These are phyloP conservation scores for Trichoderma koningii DNA, from an alignment of 2,329 filamentous ascomycete species.

Conservation along the genomic window DNA sequence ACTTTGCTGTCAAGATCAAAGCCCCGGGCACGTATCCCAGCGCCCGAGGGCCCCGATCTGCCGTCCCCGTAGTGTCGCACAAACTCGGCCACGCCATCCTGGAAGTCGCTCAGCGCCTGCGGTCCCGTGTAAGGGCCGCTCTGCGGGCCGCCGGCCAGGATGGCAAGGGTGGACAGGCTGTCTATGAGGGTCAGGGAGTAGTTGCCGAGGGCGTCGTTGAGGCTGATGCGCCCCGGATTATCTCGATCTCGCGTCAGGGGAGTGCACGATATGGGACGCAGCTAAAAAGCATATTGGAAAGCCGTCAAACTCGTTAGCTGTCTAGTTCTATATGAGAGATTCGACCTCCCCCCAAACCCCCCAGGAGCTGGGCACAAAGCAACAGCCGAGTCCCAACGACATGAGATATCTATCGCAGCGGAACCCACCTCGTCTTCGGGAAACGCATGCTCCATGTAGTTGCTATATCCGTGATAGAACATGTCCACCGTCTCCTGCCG, in stretches of 20 bases:
- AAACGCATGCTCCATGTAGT: slow-evolving; percentile 92
- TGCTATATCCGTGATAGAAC: slow-evolving; percentile 96
- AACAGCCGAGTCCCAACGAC: neutral
- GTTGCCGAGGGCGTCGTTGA: slow-evolving; percentile 96
- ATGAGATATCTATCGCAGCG: too few relatives aligned
- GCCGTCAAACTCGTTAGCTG: neutral
- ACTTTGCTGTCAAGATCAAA: slow-evolving; percentile 98
- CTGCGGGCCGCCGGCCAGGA: slow-evolving; percentile 74
- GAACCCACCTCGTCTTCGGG: slow-evolving; percentile 79
- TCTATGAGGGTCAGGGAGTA: slow-evolving; percentile 96
- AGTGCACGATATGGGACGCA: slow-evolving; percentile 81
- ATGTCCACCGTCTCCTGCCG: slow-evolving; percentile 69
- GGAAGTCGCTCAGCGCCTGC: slow-evolving; percentile 70
- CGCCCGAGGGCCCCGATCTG: slow-evolving; percentile 64
- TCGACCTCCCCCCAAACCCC: too few relatives aligned
- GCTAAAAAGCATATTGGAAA: slow-evolving; percentile 44
- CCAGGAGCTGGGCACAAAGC: neutral
- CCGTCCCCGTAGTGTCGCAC: slow-evolving; percentile 88
- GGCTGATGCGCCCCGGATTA: slow-evolving; percentile 77
- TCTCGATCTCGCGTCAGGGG: slow-evolving; percentile 81
- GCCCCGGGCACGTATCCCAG: slow-evolving; percentile 72
- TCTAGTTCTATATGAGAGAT: neutral
- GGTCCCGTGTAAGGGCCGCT: slow-evolving; percentile 42
- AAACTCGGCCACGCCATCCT: slow-evolving; percentile 73
- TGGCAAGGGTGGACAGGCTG: slow-evolving; percentile 89